phyloP scores from a whole-genome alignment of 1,284 basidiomycete genomes.

The Wolfiporia cocos region DNA sequence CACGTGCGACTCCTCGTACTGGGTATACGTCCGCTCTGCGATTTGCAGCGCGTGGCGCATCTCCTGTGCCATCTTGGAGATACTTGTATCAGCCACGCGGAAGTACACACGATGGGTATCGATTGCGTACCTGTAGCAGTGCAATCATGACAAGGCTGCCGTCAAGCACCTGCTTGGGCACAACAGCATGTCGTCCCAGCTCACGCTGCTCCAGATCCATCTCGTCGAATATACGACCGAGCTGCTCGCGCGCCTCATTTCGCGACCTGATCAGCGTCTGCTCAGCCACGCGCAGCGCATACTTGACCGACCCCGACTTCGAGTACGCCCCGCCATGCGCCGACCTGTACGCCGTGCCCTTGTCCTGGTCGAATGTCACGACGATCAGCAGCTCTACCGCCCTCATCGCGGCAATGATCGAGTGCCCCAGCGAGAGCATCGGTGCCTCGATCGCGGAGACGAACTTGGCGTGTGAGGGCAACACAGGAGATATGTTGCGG shows the following conservation, averaged over 20 bases:
- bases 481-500: conserved; percentile 4
- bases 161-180: conserved; percentile 29
- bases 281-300: conserved; percentile 23
- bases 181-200: conserved; percentile 20
- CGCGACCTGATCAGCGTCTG: conserved; percentile 25
- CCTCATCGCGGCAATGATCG: conserved; percentile 30
- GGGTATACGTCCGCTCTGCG: conserved; percentile 27
- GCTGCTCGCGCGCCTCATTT: conserved; percentile 27
- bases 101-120: neutral
- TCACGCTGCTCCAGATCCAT: conserved; percentile 24
- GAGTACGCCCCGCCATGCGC: conserved; percentile 7
- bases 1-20: conserved; percentile 29
- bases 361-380: conserved; percentile 27
- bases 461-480: conserved; percentile 11
- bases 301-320: conserved; percentile 21
- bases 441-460: conserved; percentile 25
- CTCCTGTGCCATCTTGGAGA: conserved; percentile 39
- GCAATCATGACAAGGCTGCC: conserved; percentile 38
- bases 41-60: conserved; percentile 31
- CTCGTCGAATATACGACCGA: conserved; percentile 29
- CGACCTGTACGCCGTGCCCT: neutral
- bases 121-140: conserved; percentile 37
- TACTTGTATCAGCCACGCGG: neutral
- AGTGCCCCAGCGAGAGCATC: conserved; percentile 29
- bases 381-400: conserved; percentile 29